Conservation (phyloP, 306 rosid genomes). For the Styphnolobium japonicum region DNA sequence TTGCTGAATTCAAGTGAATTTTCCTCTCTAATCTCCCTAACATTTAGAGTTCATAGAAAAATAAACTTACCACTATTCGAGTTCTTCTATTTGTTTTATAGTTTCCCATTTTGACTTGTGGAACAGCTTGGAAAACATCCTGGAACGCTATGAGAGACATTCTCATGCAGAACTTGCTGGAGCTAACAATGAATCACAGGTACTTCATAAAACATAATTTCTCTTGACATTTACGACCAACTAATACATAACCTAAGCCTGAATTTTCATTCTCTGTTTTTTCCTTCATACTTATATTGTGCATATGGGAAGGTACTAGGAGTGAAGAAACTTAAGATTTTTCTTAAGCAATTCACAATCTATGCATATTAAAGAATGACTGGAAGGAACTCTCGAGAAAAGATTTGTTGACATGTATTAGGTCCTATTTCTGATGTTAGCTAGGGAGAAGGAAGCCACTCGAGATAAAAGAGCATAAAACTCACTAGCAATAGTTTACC, state of each 20-base stretch:
- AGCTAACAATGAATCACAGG: slow-evolving; percentile 51
- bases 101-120: slow-evolving; percentile 14
- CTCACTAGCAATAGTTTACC: neutral
- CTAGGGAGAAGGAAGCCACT: too few relatives aligned
- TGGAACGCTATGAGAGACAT: slow-evolving; percentile 73
- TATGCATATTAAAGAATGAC: neutral
- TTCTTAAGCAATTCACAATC: neutral
- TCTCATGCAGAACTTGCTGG: slow-evolving; percentile 30
- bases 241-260: neutral
- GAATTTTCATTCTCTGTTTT: neutral
- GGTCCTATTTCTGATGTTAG: neutral
- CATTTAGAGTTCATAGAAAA: neutral
- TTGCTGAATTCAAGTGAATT: neutral
- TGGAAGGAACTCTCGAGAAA: neutral
- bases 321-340: neutral
- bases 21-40: neutral
- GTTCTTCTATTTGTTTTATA: neutral
- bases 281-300: neutral
- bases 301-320: too few relatives aligned
- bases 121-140: slow-evolving; percentile 63
- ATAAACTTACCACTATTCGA: neutral
- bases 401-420: neutral
- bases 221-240: neutral
- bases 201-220: slow-evolving; percentile 8
- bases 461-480: neutral